phyloP scores from a whole-genome alignment of 192 early-diverging fungal species.

The Kappamyces sp. region DNA sequence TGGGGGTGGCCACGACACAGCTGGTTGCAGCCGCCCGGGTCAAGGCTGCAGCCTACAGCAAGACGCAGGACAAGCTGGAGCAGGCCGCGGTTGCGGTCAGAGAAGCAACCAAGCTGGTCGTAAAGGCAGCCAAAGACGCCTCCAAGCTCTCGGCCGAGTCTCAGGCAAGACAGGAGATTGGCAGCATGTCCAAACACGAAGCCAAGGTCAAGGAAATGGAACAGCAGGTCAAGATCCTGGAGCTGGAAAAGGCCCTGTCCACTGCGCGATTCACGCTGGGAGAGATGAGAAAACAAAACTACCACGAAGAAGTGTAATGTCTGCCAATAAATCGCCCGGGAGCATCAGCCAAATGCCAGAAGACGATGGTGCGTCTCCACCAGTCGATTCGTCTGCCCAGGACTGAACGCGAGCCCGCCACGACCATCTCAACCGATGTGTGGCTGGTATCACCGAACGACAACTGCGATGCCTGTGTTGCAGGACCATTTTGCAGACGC shows the following conservation, averaged over 20 bases:
- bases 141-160: conserved; percentile 48
- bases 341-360: too few species aligned
- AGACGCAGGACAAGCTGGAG: conserved; percentile 91
- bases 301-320: conserved; percentile 35
- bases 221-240: conserved; percentile 94
- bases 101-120: conserved; percentile 82
- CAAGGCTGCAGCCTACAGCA: conserved; percentile 86
- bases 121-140: conserved; percentile 85
- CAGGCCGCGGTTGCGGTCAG: conserved; percentile 88
- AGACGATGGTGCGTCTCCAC: too few species aligned
- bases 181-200: conserved; percentile 79
- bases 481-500: too few species aligned
- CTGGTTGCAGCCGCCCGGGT: conserved; percentile 94
- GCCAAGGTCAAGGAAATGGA: conserved; percentile 97
- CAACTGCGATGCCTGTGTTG: too few species aligned
- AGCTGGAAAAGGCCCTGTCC: conserved; percentile 87
- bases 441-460: too few species aligned
- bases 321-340: too few species aligned
- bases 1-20: conserved; percentile 92
- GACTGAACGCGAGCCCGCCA: too few species aligned
- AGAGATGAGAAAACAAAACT: conserved; percentile 85
- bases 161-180: conserved; percentile 60
- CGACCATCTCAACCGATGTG: too few species aligned
- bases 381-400: too few species aligned
- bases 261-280: conserved; percentile 80